Percentiles rank a stretch among this genome's conserved stretches.
Conservation (phyloP, 495 filamentous ascomycete species). For the Friedmanniomyces endolithicus region DNA sequence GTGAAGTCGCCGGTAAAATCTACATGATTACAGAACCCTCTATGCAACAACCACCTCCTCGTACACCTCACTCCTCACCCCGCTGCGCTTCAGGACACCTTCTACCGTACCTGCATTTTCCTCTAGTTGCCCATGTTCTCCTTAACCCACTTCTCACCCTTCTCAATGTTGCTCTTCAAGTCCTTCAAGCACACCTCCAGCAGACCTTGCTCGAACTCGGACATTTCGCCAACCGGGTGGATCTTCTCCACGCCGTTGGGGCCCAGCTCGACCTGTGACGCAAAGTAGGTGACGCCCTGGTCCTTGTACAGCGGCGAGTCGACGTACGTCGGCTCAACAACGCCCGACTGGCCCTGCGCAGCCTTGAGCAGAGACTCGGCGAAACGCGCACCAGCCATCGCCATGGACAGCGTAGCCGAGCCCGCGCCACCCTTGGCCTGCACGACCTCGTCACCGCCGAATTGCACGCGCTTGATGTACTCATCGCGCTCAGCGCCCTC, state of each 20-base stretch:
- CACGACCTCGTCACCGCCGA: slow-evolving; percentile 98
- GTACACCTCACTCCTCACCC: background rate
- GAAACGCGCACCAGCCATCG: slow-evolving; percentile 95
- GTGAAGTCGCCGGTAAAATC: slow-evolving; percentile 1
- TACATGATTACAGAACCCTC: slow-evolving; percentile 5
- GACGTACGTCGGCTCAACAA: slow-evolving; percentile 92
- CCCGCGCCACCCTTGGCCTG: slow-evolving; percentile 97
- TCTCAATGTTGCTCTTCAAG: slow-evolving; percentile 79
- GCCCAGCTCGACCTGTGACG: slow-evolving; percentile 85
- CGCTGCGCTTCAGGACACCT: background rate
- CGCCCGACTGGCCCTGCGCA: slow-evolving; percentile 83
- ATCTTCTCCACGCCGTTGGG: slow-evolving; percentile 94
- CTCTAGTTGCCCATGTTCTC: slow-evolving; percentile 39
- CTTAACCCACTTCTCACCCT: slow-evolving; percentile 61
- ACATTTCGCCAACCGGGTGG: slow-evolving; percentile 66
- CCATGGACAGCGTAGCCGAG: slow-evolving; percentile 97
- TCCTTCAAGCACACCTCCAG: slow-evolving; percentile 71
- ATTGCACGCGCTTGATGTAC: slow-evolving; percentile 91
- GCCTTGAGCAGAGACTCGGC: slow-evolving; percentile 90
- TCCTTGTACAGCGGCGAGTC: slow-evolving; percentile 96
- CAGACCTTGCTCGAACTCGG: slow-evolving; percentile 75
- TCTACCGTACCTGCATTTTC: background rate
- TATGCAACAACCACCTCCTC: background rate
- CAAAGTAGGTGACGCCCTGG: slow-evolving; percentile 90
- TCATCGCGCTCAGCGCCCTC: slow-evolving; percentile 57